Conservation (phyloP, 2,329 filamentous ascomycete species). For the Lasiodiplodia theobromae region DNA sequence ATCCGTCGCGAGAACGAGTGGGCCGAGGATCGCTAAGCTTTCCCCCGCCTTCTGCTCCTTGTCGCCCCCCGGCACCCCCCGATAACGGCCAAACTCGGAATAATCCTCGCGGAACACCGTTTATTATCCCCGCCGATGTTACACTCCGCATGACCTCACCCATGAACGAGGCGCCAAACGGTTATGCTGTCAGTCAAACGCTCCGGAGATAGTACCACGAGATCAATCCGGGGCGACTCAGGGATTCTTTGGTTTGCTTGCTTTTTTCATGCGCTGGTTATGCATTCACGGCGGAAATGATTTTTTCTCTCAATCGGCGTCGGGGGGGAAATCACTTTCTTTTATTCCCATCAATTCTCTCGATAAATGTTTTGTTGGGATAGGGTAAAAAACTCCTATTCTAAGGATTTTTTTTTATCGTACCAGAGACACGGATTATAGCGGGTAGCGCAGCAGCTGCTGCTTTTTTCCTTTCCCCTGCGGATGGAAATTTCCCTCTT, state of each 20-base stretch:
- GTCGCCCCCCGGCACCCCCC: neutral
- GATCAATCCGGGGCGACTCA: neutral
- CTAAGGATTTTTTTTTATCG: neutral
- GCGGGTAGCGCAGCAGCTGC: neutral
- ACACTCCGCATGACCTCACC: neutral
- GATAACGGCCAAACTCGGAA: neutral
- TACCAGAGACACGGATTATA: neutral
- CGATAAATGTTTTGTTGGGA: slow-evolving; percentile 9
- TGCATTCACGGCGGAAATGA: slow-evolving; percentile 16
- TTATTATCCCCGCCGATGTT: neutral
- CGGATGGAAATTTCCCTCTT: neutral
- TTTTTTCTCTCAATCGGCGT: neutral
- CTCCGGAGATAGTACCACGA: neutral
- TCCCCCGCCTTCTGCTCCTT: neutral
- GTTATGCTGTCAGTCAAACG: neutral
- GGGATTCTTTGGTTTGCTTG: neutral
- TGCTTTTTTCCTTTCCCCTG: neutral
- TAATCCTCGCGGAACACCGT: neutral
- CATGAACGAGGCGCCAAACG: neutral
- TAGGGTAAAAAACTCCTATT: slow-evolving; percentile 9
- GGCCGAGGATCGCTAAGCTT: slow-evolving; percentile 46
- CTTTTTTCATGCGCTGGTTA: slow-evolving; percentile 8
- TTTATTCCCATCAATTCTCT: neutral
- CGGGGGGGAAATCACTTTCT: neutral
- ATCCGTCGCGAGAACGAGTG: slow-evolving; percentile 67